Percentiles rank a stretch among this genome's conserved stretches.
Evolutionary conservation across 176 grass and related monocot species (phyloP).

Genomic region (Lolium perenne): DNA sequence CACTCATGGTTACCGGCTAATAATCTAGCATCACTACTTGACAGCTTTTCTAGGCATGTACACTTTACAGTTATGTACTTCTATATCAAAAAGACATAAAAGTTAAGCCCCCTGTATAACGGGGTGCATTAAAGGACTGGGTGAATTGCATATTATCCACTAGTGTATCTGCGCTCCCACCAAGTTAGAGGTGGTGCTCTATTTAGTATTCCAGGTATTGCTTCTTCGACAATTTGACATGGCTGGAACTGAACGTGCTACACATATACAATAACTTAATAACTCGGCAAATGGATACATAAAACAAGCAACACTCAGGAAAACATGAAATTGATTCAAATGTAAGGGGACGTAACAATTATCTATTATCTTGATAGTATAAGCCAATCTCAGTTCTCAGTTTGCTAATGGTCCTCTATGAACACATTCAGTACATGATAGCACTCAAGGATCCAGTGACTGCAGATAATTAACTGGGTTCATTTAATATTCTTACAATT

Average conservation of each 20-base stretch:
- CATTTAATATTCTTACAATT: not conserved
- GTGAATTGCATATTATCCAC: not conserved
- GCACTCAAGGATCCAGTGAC: conserved; percentile 17
- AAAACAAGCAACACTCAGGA: not conserved
- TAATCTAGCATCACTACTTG: conserved; percentile 16
- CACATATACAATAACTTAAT: conserved; percentile 20
- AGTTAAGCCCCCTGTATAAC: not conserved
- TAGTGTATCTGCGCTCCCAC: not conserved
- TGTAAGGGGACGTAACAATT: conserved; percentile 8
- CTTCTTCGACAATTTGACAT: conserved; percentile 22
- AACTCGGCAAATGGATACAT: not conserved
- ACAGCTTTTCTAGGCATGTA: not conserved
- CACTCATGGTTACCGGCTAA: conserved; percentile 13
- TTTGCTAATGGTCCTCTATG: not conserved
- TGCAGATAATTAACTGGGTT: not conserved
- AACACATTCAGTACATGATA: not conserved
- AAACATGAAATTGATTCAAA: conserved; percentile 3
- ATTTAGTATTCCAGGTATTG: not conserved
- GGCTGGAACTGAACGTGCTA: conserved; percentile 13
- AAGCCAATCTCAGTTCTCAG: not conserved
- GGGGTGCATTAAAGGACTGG: not conserved
- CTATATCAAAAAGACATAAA: not conserved
- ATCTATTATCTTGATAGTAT: conserved; percentile 2
- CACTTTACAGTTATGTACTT: not conserved
- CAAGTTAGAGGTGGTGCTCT: conserved; percentile 23